These are phyloP conservation scores for Lojkania enalia DNA, from an alignment of 2,329 filamentous ascomycete genomes.

Conservation along the genomic window DNA sequence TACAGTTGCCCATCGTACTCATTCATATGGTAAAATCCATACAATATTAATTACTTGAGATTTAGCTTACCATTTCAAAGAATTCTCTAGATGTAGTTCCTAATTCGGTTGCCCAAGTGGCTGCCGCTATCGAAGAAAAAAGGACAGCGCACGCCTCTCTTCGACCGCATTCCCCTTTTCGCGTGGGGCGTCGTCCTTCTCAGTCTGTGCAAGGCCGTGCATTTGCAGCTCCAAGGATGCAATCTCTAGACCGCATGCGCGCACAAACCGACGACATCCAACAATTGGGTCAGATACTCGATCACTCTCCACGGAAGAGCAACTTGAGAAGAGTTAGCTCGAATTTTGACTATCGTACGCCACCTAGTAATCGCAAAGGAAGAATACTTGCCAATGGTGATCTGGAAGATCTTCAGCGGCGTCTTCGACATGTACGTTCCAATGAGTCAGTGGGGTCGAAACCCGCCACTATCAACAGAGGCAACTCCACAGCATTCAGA, in stretches of 20 bases:
- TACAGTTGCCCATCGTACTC: constrained; percentile 59
- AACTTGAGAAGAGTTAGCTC: constrained; percentile 28
- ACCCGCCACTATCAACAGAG: constrained; percentile 20
- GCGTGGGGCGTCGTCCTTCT: constrained; percentile 42
- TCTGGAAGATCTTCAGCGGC: constrained; percentile 33
- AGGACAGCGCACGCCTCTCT: constrained; percentile 31
- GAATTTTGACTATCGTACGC: constrained; percentile 38
- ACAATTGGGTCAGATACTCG: constrained; percentile 46
- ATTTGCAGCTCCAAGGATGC: constrained; percentile 56
- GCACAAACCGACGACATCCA: constrained; percentile 47
- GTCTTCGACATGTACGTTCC: constrained; percentile 34
- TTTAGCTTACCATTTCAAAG: constrained; percentile 24
- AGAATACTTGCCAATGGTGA: constrained; percentile 35
- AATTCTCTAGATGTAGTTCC: constrained; percentile 61
- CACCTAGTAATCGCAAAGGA: constrained; percentile 40
- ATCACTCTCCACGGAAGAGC: constrained; percentile 51
- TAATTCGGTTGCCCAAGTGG: constrained; percentile 59
- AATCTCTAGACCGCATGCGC: constrained; percentile 53
- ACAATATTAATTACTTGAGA: background rate
- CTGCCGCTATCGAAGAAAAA: constrained; percentile 59
- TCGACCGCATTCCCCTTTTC: constrained; percentile 28
- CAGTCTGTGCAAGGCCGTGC: constrained; percentile 54
- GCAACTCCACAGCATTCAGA: constrained; percentile 26
- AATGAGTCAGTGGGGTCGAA: constrained; percentile 36
- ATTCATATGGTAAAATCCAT: constrained; percentile 53